Conservation (phyloP, 139 green algal species). For the Haematococcus sp. region DNA sequence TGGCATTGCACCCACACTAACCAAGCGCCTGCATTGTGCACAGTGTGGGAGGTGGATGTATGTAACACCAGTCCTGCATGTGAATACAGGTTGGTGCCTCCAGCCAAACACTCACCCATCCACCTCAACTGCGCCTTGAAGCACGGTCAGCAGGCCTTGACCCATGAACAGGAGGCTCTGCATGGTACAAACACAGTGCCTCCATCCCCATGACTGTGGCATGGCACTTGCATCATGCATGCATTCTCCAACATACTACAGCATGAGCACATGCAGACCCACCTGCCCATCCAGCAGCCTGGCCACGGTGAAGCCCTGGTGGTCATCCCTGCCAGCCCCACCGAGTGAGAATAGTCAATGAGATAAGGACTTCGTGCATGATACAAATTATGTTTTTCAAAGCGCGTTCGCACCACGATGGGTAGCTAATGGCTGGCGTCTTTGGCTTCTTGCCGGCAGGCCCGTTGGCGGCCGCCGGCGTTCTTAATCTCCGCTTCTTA, state of each 20-base stretch:
- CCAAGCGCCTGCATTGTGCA: no score
- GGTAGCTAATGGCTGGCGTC: no score
- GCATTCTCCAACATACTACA: constrained; percentile 17
- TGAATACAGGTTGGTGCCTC: neutral
- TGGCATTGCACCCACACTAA: no score
- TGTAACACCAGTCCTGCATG: neutral
- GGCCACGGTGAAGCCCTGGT: constrained; percentile 4
- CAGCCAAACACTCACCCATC: neutral
- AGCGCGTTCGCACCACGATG: no score
- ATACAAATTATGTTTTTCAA: no score
- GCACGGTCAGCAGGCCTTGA: neutral
- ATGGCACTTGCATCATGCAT: neutral
- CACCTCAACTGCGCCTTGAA: neutral
- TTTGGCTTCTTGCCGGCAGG: no score
- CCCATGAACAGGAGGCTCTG: constrained; percentile 4
- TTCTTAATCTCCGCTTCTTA: neutral
- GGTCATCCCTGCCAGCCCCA: constrained; percentile 3
- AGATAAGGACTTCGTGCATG: neutral
- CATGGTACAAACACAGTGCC: neutral
- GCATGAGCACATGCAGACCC: neutral
- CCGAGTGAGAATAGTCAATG: neutral
- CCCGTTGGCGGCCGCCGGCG: no score
- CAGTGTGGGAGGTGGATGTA: neutral
- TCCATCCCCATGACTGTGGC: no score
- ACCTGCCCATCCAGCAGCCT: constrained; percentile 12